Percentiles rank a stretch among this genome's conserved stretches.
Evolutionary conservation across 2,329 filamentous ascomycete species (phyloP).

Genomic region (Fusarium torulosum): DNA sequence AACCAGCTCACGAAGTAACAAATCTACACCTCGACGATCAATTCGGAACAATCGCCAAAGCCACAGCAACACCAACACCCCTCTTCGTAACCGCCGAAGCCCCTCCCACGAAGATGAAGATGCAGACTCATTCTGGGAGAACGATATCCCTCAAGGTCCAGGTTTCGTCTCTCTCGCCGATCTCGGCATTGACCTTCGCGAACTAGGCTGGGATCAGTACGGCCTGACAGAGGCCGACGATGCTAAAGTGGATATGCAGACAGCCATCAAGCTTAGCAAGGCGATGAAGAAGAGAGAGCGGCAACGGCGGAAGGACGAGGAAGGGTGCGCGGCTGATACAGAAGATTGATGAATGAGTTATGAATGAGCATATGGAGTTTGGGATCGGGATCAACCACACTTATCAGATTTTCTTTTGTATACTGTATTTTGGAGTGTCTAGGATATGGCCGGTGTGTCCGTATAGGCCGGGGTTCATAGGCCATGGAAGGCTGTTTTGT

Average conservation of each 20-base stretch:
- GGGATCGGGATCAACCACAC: not conserved
- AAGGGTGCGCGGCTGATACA: conserved; percentile 36
- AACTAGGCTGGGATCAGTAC: conserved; percentile 38
- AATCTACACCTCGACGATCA: conserved; percentile 16
- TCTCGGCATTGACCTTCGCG: conserved; percentile 30
- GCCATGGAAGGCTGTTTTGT: not conserved
- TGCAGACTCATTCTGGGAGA: conserved; percentile 40
- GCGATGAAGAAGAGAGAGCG: conserved; percentile 36
- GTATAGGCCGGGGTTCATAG: not conserved
- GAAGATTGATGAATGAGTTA: conserved; percentile 39
- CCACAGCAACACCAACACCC: conserved; percentile 22
- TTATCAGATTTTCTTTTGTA: conserved; percentile 30
- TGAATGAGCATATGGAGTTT: conserved; percentile 27
- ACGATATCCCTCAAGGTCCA: conserved; percentile 22
- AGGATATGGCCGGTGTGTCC: not conserved
- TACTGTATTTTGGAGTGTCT: conserved; percentile 13
- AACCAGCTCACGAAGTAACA: conserved; percentile 25
- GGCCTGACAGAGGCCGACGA: conserved; percentile 43
- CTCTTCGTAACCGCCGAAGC: conserved; percentile 4
- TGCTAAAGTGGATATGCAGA: conserved; percentile 42
- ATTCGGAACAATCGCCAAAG: conserved; percentile 10
- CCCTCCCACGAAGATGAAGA: conserved; percentile 34
- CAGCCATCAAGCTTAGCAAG: conserved; percentile 39
- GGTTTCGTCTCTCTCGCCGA: conserved; percentile 38
- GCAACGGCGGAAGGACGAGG: conserved; percentile 29